Percentiles rank a stretch among this genome's conserved stretches.
Conservation (phyloP, 192 early-diverging fungal genomes). For the Podila horticola region DNA sequence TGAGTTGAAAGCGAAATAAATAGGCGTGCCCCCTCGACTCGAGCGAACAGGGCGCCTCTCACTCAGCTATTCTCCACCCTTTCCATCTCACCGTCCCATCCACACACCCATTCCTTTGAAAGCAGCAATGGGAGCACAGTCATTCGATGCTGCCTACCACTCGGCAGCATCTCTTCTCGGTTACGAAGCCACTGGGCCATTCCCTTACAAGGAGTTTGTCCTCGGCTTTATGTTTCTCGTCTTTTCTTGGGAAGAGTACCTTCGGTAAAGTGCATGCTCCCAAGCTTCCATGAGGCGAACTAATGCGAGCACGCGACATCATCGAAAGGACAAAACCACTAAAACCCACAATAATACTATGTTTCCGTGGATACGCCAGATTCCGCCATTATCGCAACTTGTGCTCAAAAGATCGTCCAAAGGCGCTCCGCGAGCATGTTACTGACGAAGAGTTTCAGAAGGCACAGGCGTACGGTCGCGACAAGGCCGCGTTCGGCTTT, state of each 20-base stretch:
- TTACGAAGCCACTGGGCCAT: background rate
- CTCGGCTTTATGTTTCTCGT: constrained; percentile 75
- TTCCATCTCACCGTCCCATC: background rate
- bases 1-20: no score
- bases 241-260: constrained; percentile 85
- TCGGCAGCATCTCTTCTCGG: constrained; percentile 8
- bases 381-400: constrained; percentile 82
- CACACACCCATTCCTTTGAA: background rate
- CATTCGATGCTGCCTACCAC: constrained; percentile 12
- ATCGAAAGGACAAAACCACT: no score
- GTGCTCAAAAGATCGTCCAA: constrained; percentile 74
- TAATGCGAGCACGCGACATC: no score
- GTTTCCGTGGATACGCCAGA: constrained; percentile 27
- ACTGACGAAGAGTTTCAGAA: constrained; percentile 82
- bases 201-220: constrained; percentile 86
- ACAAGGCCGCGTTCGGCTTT: constrained; percentile 85
- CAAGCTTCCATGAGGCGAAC: background rate
- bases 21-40: no score
- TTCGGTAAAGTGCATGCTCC: constrained; percentile 59
- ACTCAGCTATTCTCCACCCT: background rate
- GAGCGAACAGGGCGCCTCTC: no score
- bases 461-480: constrained; percentile 86
- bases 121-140: constrained; percentile 19
- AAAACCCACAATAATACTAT: background rate
- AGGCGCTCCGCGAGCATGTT: constrained; percentile 71